A percentile compares a stretch with the other conserved stretches of the same genome.
Evolutionary conservation across 345 rosid species (phyloP).

Genomic region (Camelina laxa): DNA sequence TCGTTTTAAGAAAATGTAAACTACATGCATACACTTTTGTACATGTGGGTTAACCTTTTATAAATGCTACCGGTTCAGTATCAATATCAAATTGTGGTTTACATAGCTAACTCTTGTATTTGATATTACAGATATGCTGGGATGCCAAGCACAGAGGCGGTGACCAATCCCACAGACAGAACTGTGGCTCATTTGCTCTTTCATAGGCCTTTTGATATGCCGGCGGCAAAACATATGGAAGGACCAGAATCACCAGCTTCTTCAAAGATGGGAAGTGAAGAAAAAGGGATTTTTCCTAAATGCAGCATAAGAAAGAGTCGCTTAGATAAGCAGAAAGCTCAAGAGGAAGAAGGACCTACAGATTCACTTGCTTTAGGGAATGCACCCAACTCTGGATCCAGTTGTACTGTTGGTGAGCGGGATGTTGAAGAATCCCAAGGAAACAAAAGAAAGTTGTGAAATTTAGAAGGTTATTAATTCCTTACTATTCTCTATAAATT

Average conservation of each 20-base stretch:
- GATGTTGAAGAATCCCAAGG: slow-evolving; percentile 44
- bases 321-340: slow-evolving; percentile 42
- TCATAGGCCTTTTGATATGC: slow-evolving; percentile 63
- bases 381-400: slow-evolving; percentile 51
- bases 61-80: slow-evolving; percentile 2
- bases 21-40: slow-evolving; percentile 20
- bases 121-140: slow-evolving; percentile 49
- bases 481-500: slow-evolving; percentile 36
- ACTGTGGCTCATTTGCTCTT: slow-evolving; percentile 90
- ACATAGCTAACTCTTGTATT: slow-evolving; percentile 30
- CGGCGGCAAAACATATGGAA: slow-evolving; percentile 51
- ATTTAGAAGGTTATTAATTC: slow-evolving; percentile 47
- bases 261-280: slow-evolving; percentile 50
- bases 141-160: slow-evolving; percentile 74
- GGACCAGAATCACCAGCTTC: slow-evolving; percentile 67
- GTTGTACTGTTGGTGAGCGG: slow-evolving; percentile 44
- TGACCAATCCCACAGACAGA: slow-evolving; percentile 88
- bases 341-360: slow-evolving; percentile 51
- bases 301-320: slow-evolving; percentile 40
- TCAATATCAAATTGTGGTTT: slow-evolving; percentile 8
- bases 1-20: slow-evolving; percentile 1
- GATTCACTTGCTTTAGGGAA: slow-evolving; percentile 44
- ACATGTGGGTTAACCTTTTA: slow-evolving; percentile 4
- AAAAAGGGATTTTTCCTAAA: slow-evolving; percentile 36
- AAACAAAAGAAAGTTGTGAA: slow-evolving; percentile 35